Evolutionary conservation across 352 stramenopile species (phyloP).

Genomic region (Saprolegnia parasitica): DNA sequence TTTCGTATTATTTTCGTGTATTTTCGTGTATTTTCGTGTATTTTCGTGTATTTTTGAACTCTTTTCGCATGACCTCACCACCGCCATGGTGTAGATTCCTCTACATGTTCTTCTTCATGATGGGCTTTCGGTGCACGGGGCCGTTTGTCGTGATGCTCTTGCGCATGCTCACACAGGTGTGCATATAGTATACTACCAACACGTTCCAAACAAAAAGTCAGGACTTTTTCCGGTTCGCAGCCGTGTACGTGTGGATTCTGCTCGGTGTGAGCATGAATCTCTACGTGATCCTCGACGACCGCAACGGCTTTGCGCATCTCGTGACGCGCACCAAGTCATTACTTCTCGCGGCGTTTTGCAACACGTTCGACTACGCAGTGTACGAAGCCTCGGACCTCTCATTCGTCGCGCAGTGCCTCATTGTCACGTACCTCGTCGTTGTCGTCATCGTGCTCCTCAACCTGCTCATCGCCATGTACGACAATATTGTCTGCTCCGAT

Average conservation of each 20-base stretch:
- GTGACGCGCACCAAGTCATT: slow-evolving; percentile 46
- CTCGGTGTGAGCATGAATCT: slow-evolving; percentile 47
- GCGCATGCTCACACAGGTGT: slow-evolving; percentile 38
- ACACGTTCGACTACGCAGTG: slow-evolving; percentile 54
- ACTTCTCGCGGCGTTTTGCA: slow-evolving; percentile 47
- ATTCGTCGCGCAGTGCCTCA: slow-evolving; percentile 46
- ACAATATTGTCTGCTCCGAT: neutral
- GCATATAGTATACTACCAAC: too few relatives aligned
- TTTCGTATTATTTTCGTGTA: too few relatives aligned
- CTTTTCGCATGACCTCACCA: too few relatives aligned
- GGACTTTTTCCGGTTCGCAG: slow-evolving; percentile 50
- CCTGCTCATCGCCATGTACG: slow-evolving; percentile 52
- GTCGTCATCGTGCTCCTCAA: slow-evolving; percentile 60
- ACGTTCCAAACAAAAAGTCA: too few relatives aligned
- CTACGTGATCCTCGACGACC: slow-evolving; percentile 46
- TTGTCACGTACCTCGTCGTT: slow-evolving; percentile 52
- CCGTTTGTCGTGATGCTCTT: slow-evolving; percentile 64
- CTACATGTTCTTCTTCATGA: slow-evolving; percentile 57
- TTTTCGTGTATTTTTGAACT: too few relatives aligned
- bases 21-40: too few relatives aligned
- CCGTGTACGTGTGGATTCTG: slow-evolving; percentile 52
- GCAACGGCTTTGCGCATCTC: slow-evolving; percentile 32
- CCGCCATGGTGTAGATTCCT: slow-evolving; percentile 37
- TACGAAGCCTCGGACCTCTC: slow-evolving; percentile 46
- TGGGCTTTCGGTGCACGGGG: slow-evolving; percentile 51